Conservation (phyloP, 2,329 filamentous ascomycete species). For the Macroventuria anomochaeta region DNA sequence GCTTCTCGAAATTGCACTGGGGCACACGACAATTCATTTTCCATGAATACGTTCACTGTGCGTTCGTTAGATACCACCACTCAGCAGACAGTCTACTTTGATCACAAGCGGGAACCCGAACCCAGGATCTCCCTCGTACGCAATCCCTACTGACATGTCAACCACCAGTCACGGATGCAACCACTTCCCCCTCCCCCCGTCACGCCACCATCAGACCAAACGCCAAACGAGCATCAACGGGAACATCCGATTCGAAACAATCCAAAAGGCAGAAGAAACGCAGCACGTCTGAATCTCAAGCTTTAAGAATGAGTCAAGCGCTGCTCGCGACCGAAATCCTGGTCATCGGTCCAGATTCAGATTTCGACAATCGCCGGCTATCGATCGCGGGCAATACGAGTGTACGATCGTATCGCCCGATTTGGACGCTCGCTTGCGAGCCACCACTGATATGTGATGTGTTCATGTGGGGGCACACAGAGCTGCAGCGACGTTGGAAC, state of each 20-base stretch:
- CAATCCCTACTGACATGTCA: constrained; percentile 10
- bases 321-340: constrained; percentile 16
- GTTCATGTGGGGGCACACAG: constrained; percentile 10
- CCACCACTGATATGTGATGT: constrained; percentile 2
- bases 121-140: constrained; percentile 3
- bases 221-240: not conserved
- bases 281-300: not conserved
- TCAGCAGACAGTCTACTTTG: not conserved
- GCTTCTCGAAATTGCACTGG: constrained; percentile 3
- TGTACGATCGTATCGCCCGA: constrained; percentile 4
- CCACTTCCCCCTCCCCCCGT: constrained; percentile 12
- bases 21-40: not conserved
- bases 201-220: constrained; percentile 3
- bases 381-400: constrained; percentile 12
- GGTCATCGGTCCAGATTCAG: constrained; percentile 21
- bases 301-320: constrained; percentile 9
- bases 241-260: not conserved
- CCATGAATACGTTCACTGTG: not conserved
- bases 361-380: constrained; percentile 19
- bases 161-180: constrained; percentile 3
- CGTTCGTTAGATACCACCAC: not conserved
- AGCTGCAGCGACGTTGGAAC: constrained; percentile 10
- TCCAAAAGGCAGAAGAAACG: too few species aligned
- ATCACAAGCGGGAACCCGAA: not conserved
- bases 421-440: constrained; percentile 8